phyloP scores from a whole-genome alignment of 495 filamentous ascomycete species.

The Rhypophila decipiens region DNA sequence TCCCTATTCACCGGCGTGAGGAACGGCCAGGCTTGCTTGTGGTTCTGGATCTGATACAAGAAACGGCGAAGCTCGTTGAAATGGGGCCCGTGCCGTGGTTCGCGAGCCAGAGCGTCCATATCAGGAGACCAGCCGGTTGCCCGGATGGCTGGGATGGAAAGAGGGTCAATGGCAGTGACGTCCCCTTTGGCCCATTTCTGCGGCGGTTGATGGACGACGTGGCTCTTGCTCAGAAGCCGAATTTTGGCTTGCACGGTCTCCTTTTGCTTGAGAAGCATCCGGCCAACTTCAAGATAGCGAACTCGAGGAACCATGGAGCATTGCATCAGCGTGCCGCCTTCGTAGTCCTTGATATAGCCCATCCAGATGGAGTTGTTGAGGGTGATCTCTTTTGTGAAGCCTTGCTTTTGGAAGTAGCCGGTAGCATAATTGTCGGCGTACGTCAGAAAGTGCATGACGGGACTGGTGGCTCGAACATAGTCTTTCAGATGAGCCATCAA shows the following conservation, averaged over 20 bases:
- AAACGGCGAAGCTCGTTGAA: conserved; percentile 84
- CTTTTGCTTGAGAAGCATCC: conserved; percentile 95
- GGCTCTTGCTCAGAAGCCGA: conserved; percentile 76
- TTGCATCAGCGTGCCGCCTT: conserved; percentile 97
- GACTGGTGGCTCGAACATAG: conserved; percentile 87
- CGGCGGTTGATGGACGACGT: conserved; percentile 77
- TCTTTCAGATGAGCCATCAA: conserved; percentile 97
- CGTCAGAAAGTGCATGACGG: conserved; percentile 96
- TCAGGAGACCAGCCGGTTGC: conserved; percentile 88
- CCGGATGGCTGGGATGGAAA: conserved; percentile 71
- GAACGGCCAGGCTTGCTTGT: conserved; percentile 87
- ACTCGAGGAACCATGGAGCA: conserved; percentile 92
- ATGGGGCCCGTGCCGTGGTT: conserved; percentile 88
- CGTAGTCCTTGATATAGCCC: conserved; percentile 99
- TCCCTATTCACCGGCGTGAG: conserved; percentile 85
- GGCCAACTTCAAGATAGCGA: conserved; percentile 78
- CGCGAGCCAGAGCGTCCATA: conserved; percentile 89
- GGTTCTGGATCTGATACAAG: conserved; percentile 89
- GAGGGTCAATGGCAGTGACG: conserved; percentile 64
- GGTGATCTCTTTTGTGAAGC: conserved; percentile 94
- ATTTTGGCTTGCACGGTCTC: conserved; percentile 88
- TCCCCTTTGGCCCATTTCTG: conserved; percentile 57
- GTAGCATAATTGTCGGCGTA: conserved; percentile 98
- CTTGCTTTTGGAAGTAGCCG: conserved; percentile 97
- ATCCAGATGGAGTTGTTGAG: conserved; percentile 86